Conservation (phyloP, 2,329 filamentous ascomycete genomes). For the Hypomyces perniciosus region DNA sequence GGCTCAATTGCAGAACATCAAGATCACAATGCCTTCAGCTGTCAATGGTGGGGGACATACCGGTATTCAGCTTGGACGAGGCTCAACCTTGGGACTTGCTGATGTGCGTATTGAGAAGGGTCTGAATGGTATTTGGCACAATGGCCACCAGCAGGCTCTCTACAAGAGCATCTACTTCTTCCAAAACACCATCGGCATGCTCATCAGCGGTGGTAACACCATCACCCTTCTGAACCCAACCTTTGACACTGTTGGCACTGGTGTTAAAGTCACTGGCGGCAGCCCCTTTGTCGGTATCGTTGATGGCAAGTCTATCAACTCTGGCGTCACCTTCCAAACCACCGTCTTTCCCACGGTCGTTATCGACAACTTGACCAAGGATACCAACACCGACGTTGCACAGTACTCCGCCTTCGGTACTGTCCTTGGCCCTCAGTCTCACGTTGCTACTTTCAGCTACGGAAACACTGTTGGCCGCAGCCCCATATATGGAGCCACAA, state of each 20-base stretch:
- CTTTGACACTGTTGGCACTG: constrained; percentile 34
- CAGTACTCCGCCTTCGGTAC: constrained; percentile 24
- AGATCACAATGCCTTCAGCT: constrained; percentile 34
- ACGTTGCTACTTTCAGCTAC: constrained; percentile 36
- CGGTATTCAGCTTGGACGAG: constrained; percentile 35
- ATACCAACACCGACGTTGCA: constrained; percentile 32
- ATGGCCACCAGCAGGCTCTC: constrained; percentile 38
- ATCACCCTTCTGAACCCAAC: constrained; percentile 35
- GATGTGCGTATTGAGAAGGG: constrained; percentile 36
- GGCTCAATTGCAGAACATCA: constrained; percentile 37
- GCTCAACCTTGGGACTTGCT: constrained; percentile 35
- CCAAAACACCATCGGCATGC: constrained; percentile 32
- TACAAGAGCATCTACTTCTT: constrained; percentile 40
- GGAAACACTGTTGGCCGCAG: constrained; percentile 36
- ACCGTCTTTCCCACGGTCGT: constrained; percentile 33
- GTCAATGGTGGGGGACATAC: constrained; percentile 32
- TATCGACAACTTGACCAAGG: constrained; percentile 38
- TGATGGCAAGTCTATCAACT: constrained; percentile 36
- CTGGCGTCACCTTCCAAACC: constrained; percentile 34
- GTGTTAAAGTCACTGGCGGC: constrained; percentile 29
- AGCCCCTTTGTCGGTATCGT: constrained; percentile 36
- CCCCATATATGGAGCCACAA: constrained; percentile 33
- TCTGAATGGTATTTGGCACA: constrained; percentile 37
- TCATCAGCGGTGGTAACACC: constrained; percentile 28
- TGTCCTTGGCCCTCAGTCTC: constrained; percentile 21